phyloP scores from a whole-genome alignment of 495 filamentous ascomycete genomes.

The Xylaria sp. region DNA sequence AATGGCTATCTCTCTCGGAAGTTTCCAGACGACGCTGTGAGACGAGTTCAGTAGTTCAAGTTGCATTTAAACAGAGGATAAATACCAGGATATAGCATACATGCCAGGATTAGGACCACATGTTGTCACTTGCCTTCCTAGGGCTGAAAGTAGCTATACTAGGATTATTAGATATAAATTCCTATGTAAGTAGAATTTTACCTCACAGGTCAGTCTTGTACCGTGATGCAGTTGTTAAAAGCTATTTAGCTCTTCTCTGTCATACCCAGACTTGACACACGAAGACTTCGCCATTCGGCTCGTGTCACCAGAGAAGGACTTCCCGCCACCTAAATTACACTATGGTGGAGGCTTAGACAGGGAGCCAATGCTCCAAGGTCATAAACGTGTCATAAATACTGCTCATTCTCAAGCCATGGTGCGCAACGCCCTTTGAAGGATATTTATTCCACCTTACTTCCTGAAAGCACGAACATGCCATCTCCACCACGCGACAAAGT shows the following conservation, averaged over 20 bases:
- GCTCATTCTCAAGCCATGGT: background rate
- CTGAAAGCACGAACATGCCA: slow-evolving; percentile 57
- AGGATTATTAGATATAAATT: no score
- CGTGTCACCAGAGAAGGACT: background rate
- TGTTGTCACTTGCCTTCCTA: background rate
- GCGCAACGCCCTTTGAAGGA: no score
- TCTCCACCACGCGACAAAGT: slow-evolving; percentile 86
- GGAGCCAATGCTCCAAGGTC: background rate
- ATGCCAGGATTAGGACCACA: background rate
- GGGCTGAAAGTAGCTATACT: background rate
- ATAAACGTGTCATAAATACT: background rate
- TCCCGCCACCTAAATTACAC: background rate
- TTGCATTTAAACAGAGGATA: background rate
- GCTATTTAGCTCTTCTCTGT: background rate
- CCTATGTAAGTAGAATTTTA: background rate
- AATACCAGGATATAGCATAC: background rate
- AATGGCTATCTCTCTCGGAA: background rate
- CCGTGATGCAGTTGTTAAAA: background rate
- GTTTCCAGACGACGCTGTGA: no score
- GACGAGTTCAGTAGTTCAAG: no score
- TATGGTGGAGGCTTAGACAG: background rate
- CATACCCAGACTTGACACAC: background rate
- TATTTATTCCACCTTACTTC: slow-evolving; percentile 38
- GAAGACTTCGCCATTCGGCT: background rate
- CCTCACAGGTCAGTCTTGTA: background rate